phyloP scores from a whole-genome alignment of 1,139 yeast species.

The Protomyces arabidopsidicola region DNA sequence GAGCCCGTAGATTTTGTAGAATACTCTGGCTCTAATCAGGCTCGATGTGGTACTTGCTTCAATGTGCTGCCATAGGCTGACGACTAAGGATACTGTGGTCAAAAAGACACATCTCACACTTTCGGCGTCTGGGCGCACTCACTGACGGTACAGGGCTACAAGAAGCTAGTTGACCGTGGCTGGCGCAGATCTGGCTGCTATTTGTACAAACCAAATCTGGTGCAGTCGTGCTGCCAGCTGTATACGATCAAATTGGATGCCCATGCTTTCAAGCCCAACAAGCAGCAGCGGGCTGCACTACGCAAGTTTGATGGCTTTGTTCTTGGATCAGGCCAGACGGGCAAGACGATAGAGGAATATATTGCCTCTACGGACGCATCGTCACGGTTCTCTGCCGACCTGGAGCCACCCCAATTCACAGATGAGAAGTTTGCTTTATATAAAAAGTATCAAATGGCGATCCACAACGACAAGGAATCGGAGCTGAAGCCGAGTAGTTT shows the following conservation, averaged over 20 bases:
- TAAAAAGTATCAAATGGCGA: constrained; percentile 59
- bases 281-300: constrained; percentile 63
- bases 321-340: constrained; percentile 31
- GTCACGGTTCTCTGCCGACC: constrained; percentile 46
- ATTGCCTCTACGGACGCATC: not conserved
- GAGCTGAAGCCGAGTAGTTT: constrained; percentile 51
- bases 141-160: constrained; percentile 31
- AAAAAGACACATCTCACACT: constrained; percentile 25
- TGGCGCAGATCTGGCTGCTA: constrained; percentile 64
- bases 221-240: constrained; percentile 74
- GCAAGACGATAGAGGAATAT: not conserved
- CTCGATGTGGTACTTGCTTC: constrained; percentile 2
- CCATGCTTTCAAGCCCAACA: constrained; percentile 47
- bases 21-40: constrained; percentile 11
- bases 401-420: constrained; percentile 49
- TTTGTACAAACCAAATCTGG: constrained; percentile 66
- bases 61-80: not conserved
- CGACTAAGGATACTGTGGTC: constrained; percentile 33
- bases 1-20: constrained; percentile 25
- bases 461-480: constrained; percentile 59
- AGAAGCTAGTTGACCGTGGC: constrained; percentile 58
- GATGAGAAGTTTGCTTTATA: constrained; percentile 62
- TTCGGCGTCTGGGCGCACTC: constrained; percentile 30
- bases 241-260: constrained; percentile 64
- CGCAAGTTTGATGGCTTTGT: constrained; percentile 56